These are phyloP conservation scores for Nakaseomyces sp. DNA, from an alignment of 1,139 yeast species.

Conservation along the genomic window DNA sequence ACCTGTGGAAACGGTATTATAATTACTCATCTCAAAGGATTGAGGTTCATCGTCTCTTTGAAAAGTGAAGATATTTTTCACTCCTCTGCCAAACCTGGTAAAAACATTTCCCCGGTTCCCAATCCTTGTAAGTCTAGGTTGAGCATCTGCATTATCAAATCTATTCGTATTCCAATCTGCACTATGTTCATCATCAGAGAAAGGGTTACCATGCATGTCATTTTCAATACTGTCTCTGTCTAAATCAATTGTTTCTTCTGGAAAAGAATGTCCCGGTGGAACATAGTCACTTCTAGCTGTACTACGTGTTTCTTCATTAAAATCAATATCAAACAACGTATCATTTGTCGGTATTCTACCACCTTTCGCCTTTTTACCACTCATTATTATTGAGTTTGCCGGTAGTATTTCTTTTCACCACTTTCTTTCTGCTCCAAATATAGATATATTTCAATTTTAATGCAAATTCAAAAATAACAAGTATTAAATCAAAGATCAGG, in stretches of 20 bases:
- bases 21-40: slow-evolving; percentile 31
- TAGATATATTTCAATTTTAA: too few species aligned
- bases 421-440: too few species aligned
- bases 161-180: slow-evolving; percentile 18
- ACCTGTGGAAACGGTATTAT: slow-evolving; percentile 21
- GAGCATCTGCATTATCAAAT: slow-evolving; percentile 11
- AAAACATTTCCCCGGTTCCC: slow-evolving; percentile 18
- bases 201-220: slow-evolving; percentile 28
- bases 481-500: too few species aligned
- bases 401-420: background rate
- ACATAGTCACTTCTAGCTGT: slow-evolving; percentile 5
- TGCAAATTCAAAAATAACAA: too few species aligned
- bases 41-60: slow-evolving; percentile 17
- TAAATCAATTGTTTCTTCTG: slow-evolving; percentile 30
- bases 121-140: slow-evolving; percentile 13
- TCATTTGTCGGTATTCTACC: slow-evolving; percentile 11
- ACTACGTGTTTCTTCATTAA: slow-evolving; percentile 14
- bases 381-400: background rate
- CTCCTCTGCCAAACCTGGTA: slow-evolving; percentile 17
- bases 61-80: slow-evolving; percentile 15
- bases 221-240: slow-evolving; percentile 27
- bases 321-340: slow-evolving; percentile 29
- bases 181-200: slow-evolving; percentile 11
- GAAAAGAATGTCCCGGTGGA: slow-evolving; percentile 14
- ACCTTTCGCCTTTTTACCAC: slow-evolving; percentile 1